A percentile compares a stretch with the other conserved stretches of the same genome.
Evolutionary conservation across 768 basidiomycete species (phyloP).

Genomic region (Lactifluus hygrophoroides): DNA sequence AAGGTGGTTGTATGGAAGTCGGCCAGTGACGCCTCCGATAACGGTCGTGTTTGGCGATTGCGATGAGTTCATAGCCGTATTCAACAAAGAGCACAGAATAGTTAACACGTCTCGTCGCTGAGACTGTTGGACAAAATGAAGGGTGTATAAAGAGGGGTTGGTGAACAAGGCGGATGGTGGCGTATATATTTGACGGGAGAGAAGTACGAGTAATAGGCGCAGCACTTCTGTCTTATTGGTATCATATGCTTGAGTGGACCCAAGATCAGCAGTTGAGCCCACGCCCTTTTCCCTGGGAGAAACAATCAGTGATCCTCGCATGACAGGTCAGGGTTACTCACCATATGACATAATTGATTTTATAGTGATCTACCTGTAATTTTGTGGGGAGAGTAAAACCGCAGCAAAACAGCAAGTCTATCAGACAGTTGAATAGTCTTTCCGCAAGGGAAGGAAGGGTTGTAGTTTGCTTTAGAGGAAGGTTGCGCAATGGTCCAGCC

Average conservation of each 20-base stretch:
- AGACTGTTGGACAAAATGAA: slow-evolving; percentile 68
- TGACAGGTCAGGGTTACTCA: slow-evolving; percentile 25
- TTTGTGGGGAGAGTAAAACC: slow-evolving; percentile 83
- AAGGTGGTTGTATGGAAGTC: slow-evolving; percentile 82
- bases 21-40: slow-evolving; percentile 65
- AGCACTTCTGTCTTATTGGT: slow-evolving; percentile 83
- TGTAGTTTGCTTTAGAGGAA: slow-evolving; percentile 32
- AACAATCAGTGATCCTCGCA: not conserved
- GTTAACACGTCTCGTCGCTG: slow-evolving; percentile 82
- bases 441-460: slow-evolving; percentile 72
- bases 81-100: slow-evolving; percentile 85
- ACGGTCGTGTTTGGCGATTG: slow-evolving; percentile 38
- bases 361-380: slow-evolving; percentile 69
- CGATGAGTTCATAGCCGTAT: slow-evolving; percentile 74
- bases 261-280: slow-evolving; percentile 74
- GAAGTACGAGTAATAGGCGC: slow-evolving; percentile 75
- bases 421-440: slow-evolving; percentile 64
- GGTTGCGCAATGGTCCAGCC: slow-evolving; percentile 16
- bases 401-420: slow-evolving; percentile 88
- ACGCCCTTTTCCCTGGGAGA: slow-evolving; percentile 83
- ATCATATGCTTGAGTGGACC: slow-evolving; percentile 55
- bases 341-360: slow-evolving; percentile 87
- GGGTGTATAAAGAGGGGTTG: slow-evolving; percentile 67
- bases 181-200: slow-evolving; percentile 87
- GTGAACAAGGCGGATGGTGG: slow-evolving; percentile 61